These are phyloP conservation scores for Arthrobotrys sphaeroides DNA, from an alignment of 2,329 filamentous ascomycete genomes.

Conservation along the genomic window DNA sequence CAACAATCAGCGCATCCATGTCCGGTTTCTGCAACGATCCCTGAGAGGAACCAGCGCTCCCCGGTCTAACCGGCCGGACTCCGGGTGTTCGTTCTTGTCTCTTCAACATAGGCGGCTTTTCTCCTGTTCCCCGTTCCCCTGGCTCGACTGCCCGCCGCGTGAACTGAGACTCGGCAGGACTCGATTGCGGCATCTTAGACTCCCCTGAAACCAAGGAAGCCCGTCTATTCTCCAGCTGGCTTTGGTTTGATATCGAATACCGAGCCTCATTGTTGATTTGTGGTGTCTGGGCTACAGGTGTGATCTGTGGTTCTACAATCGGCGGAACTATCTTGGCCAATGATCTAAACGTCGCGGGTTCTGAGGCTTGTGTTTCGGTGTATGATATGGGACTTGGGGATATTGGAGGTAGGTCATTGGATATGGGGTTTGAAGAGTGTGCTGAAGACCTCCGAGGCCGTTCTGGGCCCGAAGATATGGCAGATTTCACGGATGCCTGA, in stretches of 20 bases:
- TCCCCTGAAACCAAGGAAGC: conserved; percentile 10
- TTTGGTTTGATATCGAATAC: conserved; percentile 30
- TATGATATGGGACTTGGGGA: conserved; percentile 27
- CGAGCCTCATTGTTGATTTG: conserved; percentile 4
- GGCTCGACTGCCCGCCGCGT: background rate
- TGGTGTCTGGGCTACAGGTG: background rate
- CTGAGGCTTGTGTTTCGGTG: conserved; percentile 32
- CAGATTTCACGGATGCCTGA: conserved; percentile 10
- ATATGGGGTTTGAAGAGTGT: conserved; percentile 10
- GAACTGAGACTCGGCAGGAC: conserved; percentile 30
- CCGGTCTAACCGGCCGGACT: conserved; percentile 4
- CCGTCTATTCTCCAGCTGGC: conserved; percentile 11
- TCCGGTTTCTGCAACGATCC: conserved; percentile 24
- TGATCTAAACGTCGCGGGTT: background rate
- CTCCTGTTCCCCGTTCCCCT: conserved; percentile 5
- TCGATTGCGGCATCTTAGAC: background rate
- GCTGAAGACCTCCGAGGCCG: conserved; percentile 29
- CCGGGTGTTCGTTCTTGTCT: conserved; percentile 21
- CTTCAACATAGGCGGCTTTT: conserved; percentile 25
- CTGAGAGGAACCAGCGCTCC: conserved; percentile 21
- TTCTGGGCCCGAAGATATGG: conserved; percentile 6
- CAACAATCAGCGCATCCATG: conserved; percentile 32
- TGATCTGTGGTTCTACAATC: conserved; percentile 8
- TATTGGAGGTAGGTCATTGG: conserved; percentile 30
- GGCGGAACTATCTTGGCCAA: background rate